phyloP scores from a whole-genome alignment of 495 filamentous ascomycete genomes.

The Penicillium pulvis region DNA sequence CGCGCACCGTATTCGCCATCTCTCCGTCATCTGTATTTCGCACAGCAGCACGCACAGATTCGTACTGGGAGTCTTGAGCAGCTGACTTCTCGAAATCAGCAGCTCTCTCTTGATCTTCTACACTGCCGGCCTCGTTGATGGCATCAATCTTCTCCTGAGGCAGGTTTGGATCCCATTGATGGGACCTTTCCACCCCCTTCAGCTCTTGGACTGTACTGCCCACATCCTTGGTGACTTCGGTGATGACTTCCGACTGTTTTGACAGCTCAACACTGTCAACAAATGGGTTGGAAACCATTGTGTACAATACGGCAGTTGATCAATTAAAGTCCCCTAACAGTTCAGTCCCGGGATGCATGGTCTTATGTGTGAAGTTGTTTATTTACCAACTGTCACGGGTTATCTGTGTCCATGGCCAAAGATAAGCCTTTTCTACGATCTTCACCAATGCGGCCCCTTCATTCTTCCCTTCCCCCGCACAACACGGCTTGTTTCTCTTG shows the following conservation, averaged over 20 bases:
- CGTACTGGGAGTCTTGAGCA: conserved; percentile 24
- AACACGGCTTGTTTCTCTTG: conserved; percentile 4
- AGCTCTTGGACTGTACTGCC: conserved; percentile 12
- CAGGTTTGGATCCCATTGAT: conserved; percentile 28
- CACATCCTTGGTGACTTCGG: conserved; percentile 5
- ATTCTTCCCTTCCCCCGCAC: conserved; percentile 5
- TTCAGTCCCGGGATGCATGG: background rate
- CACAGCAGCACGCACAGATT: conserved; percentile 25
- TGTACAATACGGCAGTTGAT: background rate
- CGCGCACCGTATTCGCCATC: conserved; percentile 22
- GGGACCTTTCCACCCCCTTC: conserved; percentile 12
- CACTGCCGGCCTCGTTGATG: conserved; percentile 16
- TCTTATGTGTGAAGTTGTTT: background rate
- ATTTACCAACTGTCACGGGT: background rate
- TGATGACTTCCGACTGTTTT: background rate
- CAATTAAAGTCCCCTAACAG: background rate
- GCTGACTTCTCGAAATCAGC: conserved; percentile 18
- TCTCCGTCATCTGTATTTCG: conserved; percentile 23
- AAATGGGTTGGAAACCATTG: background rate
- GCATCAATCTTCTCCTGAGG: conserved; percentile 21
- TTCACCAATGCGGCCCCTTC: conserved; percentile 9
- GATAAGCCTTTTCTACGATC: background rate
- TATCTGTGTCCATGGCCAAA: background rate
- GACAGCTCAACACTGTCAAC: background rate
- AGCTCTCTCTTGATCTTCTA: conserved; percentile 23